Base-by-base conservation (phyloP, 306 rosid species). In the Pyrus bretschneideri region DNA sequence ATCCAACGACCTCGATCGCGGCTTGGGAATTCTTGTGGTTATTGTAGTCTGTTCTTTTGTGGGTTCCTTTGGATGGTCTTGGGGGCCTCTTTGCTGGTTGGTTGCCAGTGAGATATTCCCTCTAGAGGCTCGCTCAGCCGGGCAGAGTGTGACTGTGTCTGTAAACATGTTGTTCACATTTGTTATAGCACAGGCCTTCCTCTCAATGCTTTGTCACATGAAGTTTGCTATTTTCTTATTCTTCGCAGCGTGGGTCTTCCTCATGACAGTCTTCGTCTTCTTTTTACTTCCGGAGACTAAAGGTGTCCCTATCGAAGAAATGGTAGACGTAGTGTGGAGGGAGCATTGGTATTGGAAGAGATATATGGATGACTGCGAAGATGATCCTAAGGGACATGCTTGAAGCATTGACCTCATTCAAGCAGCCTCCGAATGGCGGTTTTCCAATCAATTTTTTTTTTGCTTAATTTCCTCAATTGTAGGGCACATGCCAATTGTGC, bases 21-120 rank as follows among this genome's bases (percentile, higher is more conserved):
- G 77, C n/a, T n/a, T 73, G 33, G 66, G 66, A 33, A 55, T 72
- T 72, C 54, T 72, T 11, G 76, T 72, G 66, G 6, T 57, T 5
- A 11, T 72, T 22, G 7, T 72, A 4, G 14, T 72, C 15, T 72
- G 76, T 11, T 55, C 66, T 57, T 72, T 72, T 35, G 76, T 72
- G 4, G 52, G 52, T 3, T 72, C 76, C 0, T 72, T 88, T n/a
- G 93, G 89, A 0, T 90, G 96, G 96, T 90, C 96, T 0, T 90
- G 91, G 91, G 96, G 96, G 1, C 91, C 96, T 45, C 86, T 90
- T 0, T 89, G 96, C 3, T 88, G 93, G 96, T 61, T 90, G n/a
- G 85, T 90, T 63, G 93, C 96, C 0, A 90, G 96, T 45, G 96
- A 90, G 67, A 88, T 84, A 2, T 88, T 88, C 63, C 86, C 91